Evolutionary conservation across 495 filamentous ascomycete genomes (phyloP).

Genomic region (Hyaloscypha variabilis): DNA sequence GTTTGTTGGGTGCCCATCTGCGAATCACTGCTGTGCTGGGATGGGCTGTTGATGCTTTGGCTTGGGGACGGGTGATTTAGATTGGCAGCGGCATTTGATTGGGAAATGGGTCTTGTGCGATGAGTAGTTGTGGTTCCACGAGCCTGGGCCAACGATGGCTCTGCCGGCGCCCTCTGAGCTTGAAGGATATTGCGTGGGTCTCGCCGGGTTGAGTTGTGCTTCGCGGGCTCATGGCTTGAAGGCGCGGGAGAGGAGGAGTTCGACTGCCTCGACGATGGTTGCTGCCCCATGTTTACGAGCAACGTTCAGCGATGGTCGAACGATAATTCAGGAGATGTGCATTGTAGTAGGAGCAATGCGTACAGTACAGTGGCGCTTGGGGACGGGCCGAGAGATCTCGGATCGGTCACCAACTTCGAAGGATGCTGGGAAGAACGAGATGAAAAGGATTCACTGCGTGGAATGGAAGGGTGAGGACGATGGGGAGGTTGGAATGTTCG

Average conservation of each 20-base stretch:
- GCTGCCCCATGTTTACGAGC: constrained; percentile 43
- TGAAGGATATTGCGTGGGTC: constrained; percentile 30
- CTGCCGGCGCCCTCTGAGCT: constrained; percentile 49
- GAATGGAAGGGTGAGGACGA: neutral
- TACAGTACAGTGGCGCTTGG: neutral
- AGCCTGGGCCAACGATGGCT: constrained; percentile 55
- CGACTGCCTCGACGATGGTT: constrained; percentile 35
- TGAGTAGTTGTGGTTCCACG: constrained; percentile 49
- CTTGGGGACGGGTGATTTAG: constrained; percentile 41
- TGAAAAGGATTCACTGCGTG: too few species aligned
- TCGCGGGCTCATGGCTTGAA: constrained; percentile 37
- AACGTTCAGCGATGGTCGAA: neutral
- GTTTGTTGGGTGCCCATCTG: constrained; percentile 28
- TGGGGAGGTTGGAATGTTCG: too few species aligned
- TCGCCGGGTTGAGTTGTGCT: constrained; percentile 25
- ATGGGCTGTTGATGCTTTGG: constrained; percentile 19
- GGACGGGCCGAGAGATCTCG: too few species aligned
- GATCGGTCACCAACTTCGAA: too few species aligned
- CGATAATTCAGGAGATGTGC: constrained; percentile 8
- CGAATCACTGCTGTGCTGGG: constrained; percentile 29
- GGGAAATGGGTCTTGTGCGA: constrained; percentile 39
- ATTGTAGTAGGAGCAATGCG: constrained; percentile 6
- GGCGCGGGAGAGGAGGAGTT: constrained; percentile 26
- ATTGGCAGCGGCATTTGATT: constrained; percentile 32
- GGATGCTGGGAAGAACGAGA: too few species aligned